Evolutionary conservation across 2,329 filamentous ascomycete genomes (phyloP).

Genomic region (Periconia sp.): DNA sequence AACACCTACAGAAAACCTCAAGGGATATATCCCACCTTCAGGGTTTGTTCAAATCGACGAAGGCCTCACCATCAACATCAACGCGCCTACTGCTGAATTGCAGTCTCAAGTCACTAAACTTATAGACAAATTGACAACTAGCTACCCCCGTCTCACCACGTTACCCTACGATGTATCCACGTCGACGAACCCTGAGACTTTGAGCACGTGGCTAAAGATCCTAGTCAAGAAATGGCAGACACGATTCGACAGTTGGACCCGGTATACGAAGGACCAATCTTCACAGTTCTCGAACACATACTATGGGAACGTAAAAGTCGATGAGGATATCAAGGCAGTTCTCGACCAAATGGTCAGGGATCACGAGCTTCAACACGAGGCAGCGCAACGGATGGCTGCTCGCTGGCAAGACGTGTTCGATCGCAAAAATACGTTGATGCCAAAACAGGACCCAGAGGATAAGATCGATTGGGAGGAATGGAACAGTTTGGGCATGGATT

Average conservation of each 20-base stretch:
- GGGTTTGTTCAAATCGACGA: constrained; percentile 19
- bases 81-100: constrained; percentile 13
- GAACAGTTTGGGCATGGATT: constrained; percentile 20
- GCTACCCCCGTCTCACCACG: constrained; percentile 27
- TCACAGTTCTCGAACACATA: neutral
- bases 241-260: constrained; percentile 18
- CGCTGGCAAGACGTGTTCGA: constrained; percentile 22
- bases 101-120: constrained; percentile 23
- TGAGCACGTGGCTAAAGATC: constrained; percentile 34
- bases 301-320: constrained; percentile 1
- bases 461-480: constrained; percentile 20
- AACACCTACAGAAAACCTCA: constrained; percentile 10
- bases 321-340: constrained; percentile 15
- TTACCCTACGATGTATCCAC: constrained; percentile 29
- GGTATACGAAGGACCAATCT: neutral
- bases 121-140: constrained; percentile 18
- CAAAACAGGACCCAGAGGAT: constrained; percentile 5
- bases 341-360: constrained; percentile 26
- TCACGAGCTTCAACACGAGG: constrained; percentile 24
- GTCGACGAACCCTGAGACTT: constrained; percentile 15
- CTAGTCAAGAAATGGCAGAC: constrained; percentile 24
- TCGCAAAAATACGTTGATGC: neutral
- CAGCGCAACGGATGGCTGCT: constrained; percentile 27
- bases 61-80: constrained; percentile 19
- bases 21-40: constrained; percentile 11